A percentile compares a stretch with the other conserved stretches of the same genome.
Conservation (phyloP, 495 filamentous ascomycete genomes). For the Aspergillus indologenus region DNA sequence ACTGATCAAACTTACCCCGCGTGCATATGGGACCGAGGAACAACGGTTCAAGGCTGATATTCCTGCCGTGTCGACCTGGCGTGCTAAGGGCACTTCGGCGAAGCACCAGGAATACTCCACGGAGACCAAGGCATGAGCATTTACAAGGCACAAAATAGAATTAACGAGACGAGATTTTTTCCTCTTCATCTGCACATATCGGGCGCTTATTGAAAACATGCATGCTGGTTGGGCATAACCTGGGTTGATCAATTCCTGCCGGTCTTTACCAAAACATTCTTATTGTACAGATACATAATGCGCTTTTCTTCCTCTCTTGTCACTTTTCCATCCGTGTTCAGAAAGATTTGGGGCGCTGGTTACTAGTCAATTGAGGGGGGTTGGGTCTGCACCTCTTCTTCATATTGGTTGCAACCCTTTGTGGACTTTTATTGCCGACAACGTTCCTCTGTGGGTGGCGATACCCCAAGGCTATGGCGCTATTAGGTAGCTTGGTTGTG, state of each 20-base stretch:
- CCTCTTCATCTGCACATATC: not conserved
- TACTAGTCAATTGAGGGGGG: not conserved
- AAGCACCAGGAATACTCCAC: constrained; percentile 57
- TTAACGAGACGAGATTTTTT: not conserved
- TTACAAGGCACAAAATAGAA: not conserved
- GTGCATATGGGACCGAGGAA: constrained; percentile 89
- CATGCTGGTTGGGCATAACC: not conserved
- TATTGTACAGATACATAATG: not conserved
- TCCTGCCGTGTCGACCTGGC: constrained; percentile 89
- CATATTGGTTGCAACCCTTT: not conserved
- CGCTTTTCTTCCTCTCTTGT: not conserved
- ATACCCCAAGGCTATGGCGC: not conserved
- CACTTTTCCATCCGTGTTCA: not conserved
- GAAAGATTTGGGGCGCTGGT: too few species aligned
- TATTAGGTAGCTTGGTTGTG: not conserved
- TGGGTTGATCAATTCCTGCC: not conserved
- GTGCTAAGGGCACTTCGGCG: constrained; percentile 85
- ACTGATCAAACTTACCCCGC: constrained; percentile 90
- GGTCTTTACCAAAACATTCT: not conserved
- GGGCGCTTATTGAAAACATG: not conserved
- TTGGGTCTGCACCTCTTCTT: not conserved
- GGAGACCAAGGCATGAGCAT: constrained; percentile 18
- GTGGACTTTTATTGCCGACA: not conserved
- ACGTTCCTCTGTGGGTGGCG: not conserved
- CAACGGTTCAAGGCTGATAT: constrained; percentile 85